Evolutionary conservation across 2,329 filamentous ascomycete species (phyloP), one percentile per base, ranked within the genome.

Genomic region (Paecilomyces niveus): DNA sequence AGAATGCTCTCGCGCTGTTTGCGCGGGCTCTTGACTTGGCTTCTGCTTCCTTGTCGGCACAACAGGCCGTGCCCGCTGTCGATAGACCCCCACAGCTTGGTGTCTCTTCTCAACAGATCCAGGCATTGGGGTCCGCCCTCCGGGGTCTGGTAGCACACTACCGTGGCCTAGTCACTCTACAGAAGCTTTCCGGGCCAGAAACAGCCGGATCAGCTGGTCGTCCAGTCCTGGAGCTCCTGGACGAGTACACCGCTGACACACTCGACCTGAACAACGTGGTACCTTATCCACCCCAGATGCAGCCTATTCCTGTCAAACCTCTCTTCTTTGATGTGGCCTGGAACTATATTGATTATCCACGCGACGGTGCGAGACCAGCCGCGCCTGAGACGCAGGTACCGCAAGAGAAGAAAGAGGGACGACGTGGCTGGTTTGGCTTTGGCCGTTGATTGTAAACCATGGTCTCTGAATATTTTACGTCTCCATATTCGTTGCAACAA

Each of bases 261-360:
- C 83, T 91, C 9, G 86, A 96, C 70, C 80, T 97, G 26, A 81
- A 81, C 50, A 93, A 93, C 64, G 78, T 99, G 26, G 92, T 97
- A 53, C 84, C 86, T 3, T 97, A 92, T 73, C 94, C 94, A 11
- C 92, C 93, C 1, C 89, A 86, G 70, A 78, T 97, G 64, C 85
- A 90, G 61, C 83, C 89, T 1, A 85, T 97, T 45, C 92, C 94
- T 0, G 88, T 96, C 56, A 99, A 99, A 79, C 94, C 94, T 29
- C 81, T 97, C 33, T 97, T 97, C 80, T 85, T 97, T 59, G 94
- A 99, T 70, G 88, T 96, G 7, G 94, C 94, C 9, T 99, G 91
- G 89, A 97, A 97, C 72, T 97, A 97, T 72, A 92, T 99, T 62
- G 86, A 91, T 54, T 99, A 99, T 70, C 92, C 92, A 0, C 86